These are phyloP conservation scores for Tylopilus sp. DNA, from an alignment of 1,284 basidiomycete species.

Conservation along the genomic window DNA sequence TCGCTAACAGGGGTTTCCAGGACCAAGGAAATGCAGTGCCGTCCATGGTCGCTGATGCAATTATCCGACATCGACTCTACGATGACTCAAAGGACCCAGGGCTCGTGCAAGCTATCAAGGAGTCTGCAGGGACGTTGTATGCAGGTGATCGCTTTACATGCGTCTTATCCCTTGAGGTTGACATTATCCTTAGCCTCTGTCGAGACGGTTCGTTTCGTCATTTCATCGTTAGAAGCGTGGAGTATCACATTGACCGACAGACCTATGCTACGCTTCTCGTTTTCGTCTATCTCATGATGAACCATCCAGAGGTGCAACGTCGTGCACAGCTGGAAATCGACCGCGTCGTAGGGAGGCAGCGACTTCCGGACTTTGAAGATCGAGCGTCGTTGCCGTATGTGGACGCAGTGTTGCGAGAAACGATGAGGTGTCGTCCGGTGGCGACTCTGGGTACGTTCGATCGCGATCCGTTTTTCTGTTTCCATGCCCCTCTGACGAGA, in stretches of 20 bases:
- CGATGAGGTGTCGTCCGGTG: slow-evolving; percentile 23
- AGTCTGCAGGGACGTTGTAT: slow-evolving; percentile 15
- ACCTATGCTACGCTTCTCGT: slow-evolving; percentile 13
- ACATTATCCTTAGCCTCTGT: slow-evolving; percentile 14
- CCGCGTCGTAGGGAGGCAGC: slow-evolving; percentile 33
- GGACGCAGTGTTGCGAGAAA: slow-evolving; percentile 39
- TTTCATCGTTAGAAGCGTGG: not conserved
- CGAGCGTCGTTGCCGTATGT: slow-evolving; percentile 36
- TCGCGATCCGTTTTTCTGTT: too few species aligned
- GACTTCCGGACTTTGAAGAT: slow-evolving; percentile 42
- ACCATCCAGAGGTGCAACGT: slow-evolving; percentile 33
- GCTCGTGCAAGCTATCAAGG: slow-evolving; percentile 11
- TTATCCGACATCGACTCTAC: slow-evolving; percentile 8
- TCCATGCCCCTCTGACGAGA: too few species aligned
- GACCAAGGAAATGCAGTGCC: slow-evolving; percentile 12
- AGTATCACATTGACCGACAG: slow-evolving; percentile 3
- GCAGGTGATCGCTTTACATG: slow-evolving; percentile 8
- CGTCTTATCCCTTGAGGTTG: not conserved
- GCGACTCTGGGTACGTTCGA: slow-evolving; percentile 14
- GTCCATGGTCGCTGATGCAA: slow-evolving; percentile 22
- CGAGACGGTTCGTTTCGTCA: slow-evolving; percentile 20
- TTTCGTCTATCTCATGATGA: slow-evolving; percentile 36
- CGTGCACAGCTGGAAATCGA: slow-evolving; percentile 41
- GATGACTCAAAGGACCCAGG: slow-evolving; percentile 7
- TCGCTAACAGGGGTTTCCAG: slow-evolving; percentile 7